Evolutionary conservation across 352 stramenopile species (phyloP).

Genomic region (Phytophthora syringae): DNA sequence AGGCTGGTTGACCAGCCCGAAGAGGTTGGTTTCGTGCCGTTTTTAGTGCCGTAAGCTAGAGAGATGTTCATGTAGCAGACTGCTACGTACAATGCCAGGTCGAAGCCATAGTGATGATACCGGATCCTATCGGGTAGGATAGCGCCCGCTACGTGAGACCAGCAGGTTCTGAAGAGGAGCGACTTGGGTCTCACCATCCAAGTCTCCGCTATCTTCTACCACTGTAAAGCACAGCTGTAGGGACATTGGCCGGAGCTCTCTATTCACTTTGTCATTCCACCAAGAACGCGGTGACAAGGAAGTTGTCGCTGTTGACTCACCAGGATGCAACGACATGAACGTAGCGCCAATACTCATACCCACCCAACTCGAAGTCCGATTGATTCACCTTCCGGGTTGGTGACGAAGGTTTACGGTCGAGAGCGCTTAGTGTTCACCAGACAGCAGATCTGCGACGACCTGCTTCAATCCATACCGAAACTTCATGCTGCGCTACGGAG

Average conservation of each 20-base stretch:
- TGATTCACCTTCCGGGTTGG: slow-evolving; percentile 13
- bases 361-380: slow-evolving; percentile 10
- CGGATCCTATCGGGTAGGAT: too few species aligned
- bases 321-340: slow-evolving; percentile 4
- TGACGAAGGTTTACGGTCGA: slow-evolving; percentile 21
- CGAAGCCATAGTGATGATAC: too few species aligned
- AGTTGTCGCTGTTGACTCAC: not conserved
- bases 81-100: slow-evolving; percentile 25
- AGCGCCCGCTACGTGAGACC: slow-evolving; percentile 17
- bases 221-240: slow-evolving; percentile 15
- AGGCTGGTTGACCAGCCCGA: too few species aligned
- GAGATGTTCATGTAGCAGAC: slow-evolving; percentile 10
- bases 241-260: slow-evolving; percentile 13
- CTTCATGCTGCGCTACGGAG: slow-evolving; percentile 38
- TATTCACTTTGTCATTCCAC: slow-evolving; percentile 22
- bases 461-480: slow-evolving; percentile 36
- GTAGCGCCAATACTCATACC: slow-evolving; percentile 6
- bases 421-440: slow-evolving; percentile 29
- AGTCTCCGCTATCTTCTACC: slow-evolving; percentile 19
- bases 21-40: slow-evolving; percentile 16
- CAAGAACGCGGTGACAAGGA: too few species aligned
- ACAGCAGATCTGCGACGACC: slow-evolving; percentile 40
- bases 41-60: too few species aligned
- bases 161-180: slow-evolving; percentile 28
- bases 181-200: slow-evolving; percentile 21